Evolutionary conservation across 495 filamentous ascomycete species (phyloP), one percentile per base, ranked within the genome.

Genomic region (Jackrogersella multiformis): DNA sequence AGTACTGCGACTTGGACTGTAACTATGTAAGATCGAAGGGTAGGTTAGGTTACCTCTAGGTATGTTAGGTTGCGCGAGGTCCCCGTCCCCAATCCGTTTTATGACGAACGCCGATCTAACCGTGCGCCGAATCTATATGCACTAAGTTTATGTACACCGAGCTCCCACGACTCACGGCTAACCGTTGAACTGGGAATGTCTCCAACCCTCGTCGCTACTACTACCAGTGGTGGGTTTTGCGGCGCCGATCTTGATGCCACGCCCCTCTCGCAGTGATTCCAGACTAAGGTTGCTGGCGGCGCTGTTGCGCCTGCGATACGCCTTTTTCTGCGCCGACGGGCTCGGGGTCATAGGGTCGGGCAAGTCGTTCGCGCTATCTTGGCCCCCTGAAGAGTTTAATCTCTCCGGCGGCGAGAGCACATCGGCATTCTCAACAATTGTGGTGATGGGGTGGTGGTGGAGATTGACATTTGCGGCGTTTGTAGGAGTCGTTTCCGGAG

Each of bases 221-320:
- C 61, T 68, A 12, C 68, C 63, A 10, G 63, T 73, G 12, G 57
- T 74, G 0, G 73, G 71, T 18, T 59, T 73, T 10, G 73, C 56
- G 12, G 73, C 63, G 28, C 77, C 77, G 53, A 80, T 66, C 48
- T 64, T 75, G 45, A 80, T 80, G 23, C 61, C 68, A 20, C 73
- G 71, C 1, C 68, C 61, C 9, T 54, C 61, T 15, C 32, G 61
- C 38, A 75, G 68, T 5, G 66, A 70, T 8, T 76, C 74, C 3
- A 74, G 35, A 34, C 72, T 74, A 12, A 73, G 64, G 6, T 52
- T 64, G 48, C 66, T 73, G 6, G 59, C 61, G 30, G 54, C 67
- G 32, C 73, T 75, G 34, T 57, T 60, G 51, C 62, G 62, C 12
- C 71, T 53, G 16, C 60, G 59, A 55, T 18, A 56, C 4, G 46